Evolutionary conservation across 257 asterid species (phyloP).

Genomic region (Lycium ferocissimum): DNA sequence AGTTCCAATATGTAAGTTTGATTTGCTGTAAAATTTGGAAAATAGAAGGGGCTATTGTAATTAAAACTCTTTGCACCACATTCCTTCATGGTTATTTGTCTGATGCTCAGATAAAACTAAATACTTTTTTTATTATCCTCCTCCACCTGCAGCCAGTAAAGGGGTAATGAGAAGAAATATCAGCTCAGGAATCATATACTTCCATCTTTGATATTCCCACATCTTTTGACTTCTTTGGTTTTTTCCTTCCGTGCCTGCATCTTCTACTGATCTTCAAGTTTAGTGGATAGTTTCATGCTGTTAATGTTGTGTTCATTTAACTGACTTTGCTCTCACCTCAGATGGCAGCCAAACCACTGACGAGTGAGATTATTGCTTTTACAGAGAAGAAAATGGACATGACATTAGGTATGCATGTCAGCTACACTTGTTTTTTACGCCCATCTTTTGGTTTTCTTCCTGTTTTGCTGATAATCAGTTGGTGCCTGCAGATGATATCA

Average conservation of each 20-base stretch:
- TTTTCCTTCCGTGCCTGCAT: not conserved
- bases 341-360: slow-evolving; percentile 78
- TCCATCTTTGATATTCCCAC: not conserved
- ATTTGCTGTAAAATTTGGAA: not conserved
- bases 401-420: slow-evolving; percentile 68
- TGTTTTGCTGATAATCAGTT: slow-evolving; percentile 26
- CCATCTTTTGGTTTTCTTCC: slow-evolving; percentile 10
- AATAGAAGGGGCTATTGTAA: not conserved
- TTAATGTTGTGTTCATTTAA: slow-evolving; percentile 14
- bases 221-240: not conserved
- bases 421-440: not conserved
- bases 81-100: slow-evolving; percentile 2
- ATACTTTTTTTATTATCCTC: not conserved
- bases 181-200: not conserved
- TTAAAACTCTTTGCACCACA: not conserved
- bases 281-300: slow-evolving; percentile 6
- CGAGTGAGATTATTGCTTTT: slow-evolving; percentile 75
- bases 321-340: slow-evolving; percentile 39
- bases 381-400: slow-evolving; percentile 97
- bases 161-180: too few relatives aligned
- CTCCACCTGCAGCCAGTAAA: not conserved
- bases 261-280: not conserved
- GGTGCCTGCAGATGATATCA: slow-evolving; percentile 77
- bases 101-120: not conserved
- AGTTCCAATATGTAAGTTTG: not conserved